Base-by-base conservation (phyloP, 2,329 filamentous ascomycete genomes). In the Thielaviopsis musarum region DNA sequence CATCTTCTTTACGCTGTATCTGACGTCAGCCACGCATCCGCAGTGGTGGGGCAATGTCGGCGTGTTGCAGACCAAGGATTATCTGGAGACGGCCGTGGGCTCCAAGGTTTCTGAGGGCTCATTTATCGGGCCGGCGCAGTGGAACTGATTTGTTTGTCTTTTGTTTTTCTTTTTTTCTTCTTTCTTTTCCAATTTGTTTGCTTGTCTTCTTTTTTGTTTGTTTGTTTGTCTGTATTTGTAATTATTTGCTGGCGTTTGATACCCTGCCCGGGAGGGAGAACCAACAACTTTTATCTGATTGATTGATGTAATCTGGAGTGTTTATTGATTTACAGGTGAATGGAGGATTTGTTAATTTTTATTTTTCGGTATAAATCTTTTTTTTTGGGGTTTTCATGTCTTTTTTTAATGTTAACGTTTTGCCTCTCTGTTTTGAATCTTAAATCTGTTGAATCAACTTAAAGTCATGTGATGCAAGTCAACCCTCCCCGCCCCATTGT, bases 1-100 rank as follows among this genome's bases (percentile, higher is more conserved):
- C 60, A 83, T 88, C 60, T 87, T 89, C 73, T 80, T 87, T 64
- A 77, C 81, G 1, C 71, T 89, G 28, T 80, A 82, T 59, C 68
- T 88, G 64, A 83, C 83, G 2, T 72, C 74, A 38, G 75, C 76
- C 9, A 66, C 68, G 2, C 72, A 79, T 60, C 81, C 83, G 0
- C 66, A 73, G 10, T 88, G 85, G 82, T 85, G 79, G 71, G 81
- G 81, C 10, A 84, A 84, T 62, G 67, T 71, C 21, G 73, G 69
- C 6, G 73, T 73, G 2, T 66, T 73, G 53, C 62, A 71, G 30
- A 82, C 77, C 3, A 65, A 77, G 57, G 79, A 81, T 64, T 71
- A 72, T 63, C 62, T 62, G 21, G 70, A 67, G 5, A 63, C 65
- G n/a, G 75, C 78, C 1, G 70, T 79, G 62, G 72, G 73, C 63